Conservation (phyloP, 163 green algal genomes). For the Chlorella variabilis region DNA sequence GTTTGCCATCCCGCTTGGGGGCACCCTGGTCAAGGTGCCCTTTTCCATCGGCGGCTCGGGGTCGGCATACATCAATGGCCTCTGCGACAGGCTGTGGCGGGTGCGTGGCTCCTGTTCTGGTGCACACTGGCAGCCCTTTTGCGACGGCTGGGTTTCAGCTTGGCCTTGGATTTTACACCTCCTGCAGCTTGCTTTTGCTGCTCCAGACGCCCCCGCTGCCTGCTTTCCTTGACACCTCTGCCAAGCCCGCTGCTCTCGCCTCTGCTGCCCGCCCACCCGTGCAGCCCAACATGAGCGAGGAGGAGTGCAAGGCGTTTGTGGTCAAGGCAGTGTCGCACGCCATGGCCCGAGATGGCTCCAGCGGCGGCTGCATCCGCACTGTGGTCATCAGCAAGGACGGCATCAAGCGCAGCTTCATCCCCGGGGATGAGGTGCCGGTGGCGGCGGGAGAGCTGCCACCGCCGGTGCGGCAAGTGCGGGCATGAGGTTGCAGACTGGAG, state of each 20-base stretch:
- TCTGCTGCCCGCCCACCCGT: no score
- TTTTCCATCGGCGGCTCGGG: conserved; percentile 81
- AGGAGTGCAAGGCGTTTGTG: conserved; percentile 72
- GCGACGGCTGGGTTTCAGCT: no score
- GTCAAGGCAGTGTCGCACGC: conserved; percentile 73
- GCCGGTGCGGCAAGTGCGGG: conserved; percentile 25
- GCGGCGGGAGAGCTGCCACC: conserved; percentile 39
- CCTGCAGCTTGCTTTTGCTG: no score
- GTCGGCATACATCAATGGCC: conserved; percentile 81
- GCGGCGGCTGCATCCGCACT: conserved; percentile 72
- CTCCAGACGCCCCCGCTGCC: no score
- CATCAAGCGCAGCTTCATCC: conserved; percentile 55
- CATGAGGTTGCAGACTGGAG: no score
- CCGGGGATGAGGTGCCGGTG: conserved; percentile 35
- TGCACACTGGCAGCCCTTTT: no score
- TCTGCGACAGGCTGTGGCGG: conserved; percentile 70
- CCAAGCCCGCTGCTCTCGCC: no score
- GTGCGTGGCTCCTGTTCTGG: conserved; percentile 3
- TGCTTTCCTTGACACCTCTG: no score
- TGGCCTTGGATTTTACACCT: no score
- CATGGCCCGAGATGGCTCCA: conserved; percentile 83
- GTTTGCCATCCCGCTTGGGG: conserved; percentile 81
- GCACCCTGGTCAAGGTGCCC: conserved; percentile 77
- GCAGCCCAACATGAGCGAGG: conserved; percentile 65
- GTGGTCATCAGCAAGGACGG: conserved; percentile 61